These are phyloP conservation scores for Picochlorum costavermella DNA, from an alignment of 139 green algal species.

Conservation along the genomic window DNA sequence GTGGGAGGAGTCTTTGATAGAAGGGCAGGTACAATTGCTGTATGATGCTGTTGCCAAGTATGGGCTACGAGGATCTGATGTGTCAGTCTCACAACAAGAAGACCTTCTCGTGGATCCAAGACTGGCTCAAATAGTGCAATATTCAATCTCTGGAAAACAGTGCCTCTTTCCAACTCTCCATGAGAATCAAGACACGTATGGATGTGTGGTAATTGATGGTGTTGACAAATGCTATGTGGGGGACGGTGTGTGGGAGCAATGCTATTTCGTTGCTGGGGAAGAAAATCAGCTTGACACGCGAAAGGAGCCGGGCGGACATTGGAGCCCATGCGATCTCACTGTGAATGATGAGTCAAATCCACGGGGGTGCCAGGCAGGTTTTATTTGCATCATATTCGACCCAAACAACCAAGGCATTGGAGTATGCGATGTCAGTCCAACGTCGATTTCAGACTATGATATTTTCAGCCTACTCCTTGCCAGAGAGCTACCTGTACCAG, in stretches of 20 bases:
- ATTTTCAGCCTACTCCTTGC: no score
- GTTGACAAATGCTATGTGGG: not conserved
- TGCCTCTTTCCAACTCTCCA: constrained; percentile 2
- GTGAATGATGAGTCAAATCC: not conserved
- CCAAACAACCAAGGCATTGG: not conserved
- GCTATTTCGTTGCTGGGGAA: not conserved
- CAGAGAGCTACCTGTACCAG: not conserved
- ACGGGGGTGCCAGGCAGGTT: not conserved
- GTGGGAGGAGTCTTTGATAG: constrained; percentile 22
- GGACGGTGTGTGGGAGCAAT: not conserved
- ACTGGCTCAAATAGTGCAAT: not conserved
- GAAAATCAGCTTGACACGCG: not conserved
- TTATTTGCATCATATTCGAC: not conserved
- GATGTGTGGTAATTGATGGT: not conserved
- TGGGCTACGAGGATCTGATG: not conserved
- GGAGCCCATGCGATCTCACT: not conserved
- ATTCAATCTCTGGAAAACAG: not conserved
- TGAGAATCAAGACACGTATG: not conserved
- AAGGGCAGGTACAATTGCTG: constrained; percentile 8
- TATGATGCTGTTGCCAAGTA: constrained; percentile 1
- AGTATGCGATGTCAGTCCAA: not conserved
- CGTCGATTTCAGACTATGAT: no score
- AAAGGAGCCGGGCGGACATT: not conserved
- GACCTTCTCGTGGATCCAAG: not conserved
- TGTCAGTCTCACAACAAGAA: not conserved